phyloP scores from a whole-genome alignment of 495 filamentous ascomycete species.

The Penicillium egyptiacum region DNA sequence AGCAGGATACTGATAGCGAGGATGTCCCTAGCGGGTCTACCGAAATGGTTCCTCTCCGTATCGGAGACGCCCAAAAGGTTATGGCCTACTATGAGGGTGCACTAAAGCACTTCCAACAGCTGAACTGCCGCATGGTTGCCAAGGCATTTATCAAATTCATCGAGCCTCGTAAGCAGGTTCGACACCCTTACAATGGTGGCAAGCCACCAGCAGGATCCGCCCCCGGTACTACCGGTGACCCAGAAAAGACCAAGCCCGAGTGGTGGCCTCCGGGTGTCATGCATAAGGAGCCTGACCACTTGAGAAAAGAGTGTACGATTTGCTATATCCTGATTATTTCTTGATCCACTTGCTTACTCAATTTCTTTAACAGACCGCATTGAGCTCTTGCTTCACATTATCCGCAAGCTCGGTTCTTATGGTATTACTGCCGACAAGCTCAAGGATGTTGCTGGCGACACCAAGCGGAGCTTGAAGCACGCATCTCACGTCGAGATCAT shows the following conservation, averaged over 20 bases:
- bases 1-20: slow-evolving; percentile 31
- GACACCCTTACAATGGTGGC: slow-evolving; percentile 63
- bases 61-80: slow-evolving; percentile 42
- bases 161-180: slow-evolving; percentile 78
- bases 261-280: slow-evolving; percentile 75
- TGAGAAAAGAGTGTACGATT: slow-evolving; percentile 68
- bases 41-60: slow-evolving; percentile 40
- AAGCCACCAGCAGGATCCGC: slow-evolving; percentile 36
- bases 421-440: slow-evolving; percentile 44
- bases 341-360: slow-evolving; percentile 1
- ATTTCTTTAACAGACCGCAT: slow-evolving; percentile 38
- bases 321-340: neutral
- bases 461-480: slow-evolving; percentile 40
- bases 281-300: slow-evolving; percentile 85
- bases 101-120: slow-evolving; percentile 70
- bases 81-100: slow-evolving; percentile 43
- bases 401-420: slow-evolving; percentile 40
- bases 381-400: slow-evolving; percentile 46
- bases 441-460: slow-evolving; percentile 44
- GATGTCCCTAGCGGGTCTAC: slow-evolving; percentile 25
- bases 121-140: slow-evolving; percentile 64
- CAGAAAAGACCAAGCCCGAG: slow-evolving; percentile 61
- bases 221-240: slow-evolving; percentile 43
- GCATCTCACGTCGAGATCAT: slow-evolving; percentile 43
- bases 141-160: slow-evolving; percentile 82